Evolutionary conservation across 2,329 filamentous ascomycete species (phyloP), one percentile per base, ranked within the genome.

Genomic region (Fusarium sp.): DNA sequence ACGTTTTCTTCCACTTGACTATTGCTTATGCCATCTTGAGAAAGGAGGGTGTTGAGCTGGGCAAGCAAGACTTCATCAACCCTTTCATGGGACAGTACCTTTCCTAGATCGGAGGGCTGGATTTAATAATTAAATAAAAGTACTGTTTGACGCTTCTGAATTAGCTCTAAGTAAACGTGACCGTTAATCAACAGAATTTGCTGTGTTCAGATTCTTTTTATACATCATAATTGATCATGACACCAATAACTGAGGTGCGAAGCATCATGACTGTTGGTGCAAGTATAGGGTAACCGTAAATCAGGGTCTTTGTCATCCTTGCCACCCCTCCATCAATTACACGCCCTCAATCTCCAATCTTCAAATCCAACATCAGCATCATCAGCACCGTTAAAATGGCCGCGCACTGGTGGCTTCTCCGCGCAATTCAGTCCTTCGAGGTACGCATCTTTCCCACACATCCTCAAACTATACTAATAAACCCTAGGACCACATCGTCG

Each of bases 1-100:
- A 91, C 71, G 76, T 90, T 68, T 89, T 82, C 78, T 92, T 91
- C 77, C 89, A 91, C 73, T 67, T 86, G 15, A 82, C 76, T 4
- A 88, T 82, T 14, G 81, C 86, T 11, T 91, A 91, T 77, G 80
- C 76, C 21, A 86, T 91, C 55, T 72, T 91, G 73, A 81, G 89
- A 61, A 83, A 82, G 71, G 83, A 87, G 77, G 89, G 89, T 2
- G 85, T 90, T 24, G 78, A 80, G 0, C n/a, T 92, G 19, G 88
- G 87, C 32, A 91, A 91, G 82, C 39, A 63, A 51, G 85, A 90
- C 71, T 91, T 80, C 73, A 68, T 88, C 39, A 38, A 14, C 6
- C 17, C 70, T 17, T 82, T 80, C 57, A 20, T 81, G 11, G 68
- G 50, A 32, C 63, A 71, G 63, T 72, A 74, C 58, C n/a, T 75